phyloP scores from a whole-genome alignment of 108 stramenopile genomes.

The Nitzschia sp. region DNA sequence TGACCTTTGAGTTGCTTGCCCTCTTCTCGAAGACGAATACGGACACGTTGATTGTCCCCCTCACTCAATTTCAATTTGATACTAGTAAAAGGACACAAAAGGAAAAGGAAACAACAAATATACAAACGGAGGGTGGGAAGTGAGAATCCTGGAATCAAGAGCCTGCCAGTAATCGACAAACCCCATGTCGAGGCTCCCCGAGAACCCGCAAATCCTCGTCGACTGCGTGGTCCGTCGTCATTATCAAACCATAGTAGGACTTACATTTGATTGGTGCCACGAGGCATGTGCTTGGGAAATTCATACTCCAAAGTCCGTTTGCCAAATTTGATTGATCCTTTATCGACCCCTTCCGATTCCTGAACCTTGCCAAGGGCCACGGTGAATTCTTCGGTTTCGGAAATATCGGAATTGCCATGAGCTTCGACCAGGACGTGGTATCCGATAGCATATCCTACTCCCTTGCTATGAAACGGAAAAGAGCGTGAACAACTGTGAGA shows the following conservation, averaged over 20 bases:
- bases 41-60: background rate
- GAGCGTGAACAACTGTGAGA: no score
- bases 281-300: constrained; percentile 1
- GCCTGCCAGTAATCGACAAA: no score
- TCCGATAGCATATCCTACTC: constrained; percentile 1
- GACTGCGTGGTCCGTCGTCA: no score
- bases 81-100: no score
- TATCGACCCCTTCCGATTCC: background rate
- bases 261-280: constrained; percentile 4
- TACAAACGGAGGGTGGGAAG: no score
- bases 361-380: background rate
- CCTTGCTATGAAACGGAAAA: background rate
- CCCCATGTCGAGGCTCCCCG: no score
- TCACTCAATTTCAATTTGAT: background rate
- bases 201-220: no score
- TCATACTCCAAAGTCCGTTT: constrained; percentile 1
- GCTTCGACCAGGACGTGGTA: constrained; percentile 9
- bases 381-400: background rate
- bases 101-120: no score
- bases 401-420: background rate
- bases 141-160: no score
- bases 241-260: no score
- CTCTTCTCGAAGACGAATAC: background rate
- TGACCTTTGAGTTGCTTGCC: background rate
- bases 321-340: background rate